These are phyloP conservation scores for Favolaschia claudopus DNA, from an alignment of 768 basidiomycete genomes.

Conservation along the genomic window DNA sequence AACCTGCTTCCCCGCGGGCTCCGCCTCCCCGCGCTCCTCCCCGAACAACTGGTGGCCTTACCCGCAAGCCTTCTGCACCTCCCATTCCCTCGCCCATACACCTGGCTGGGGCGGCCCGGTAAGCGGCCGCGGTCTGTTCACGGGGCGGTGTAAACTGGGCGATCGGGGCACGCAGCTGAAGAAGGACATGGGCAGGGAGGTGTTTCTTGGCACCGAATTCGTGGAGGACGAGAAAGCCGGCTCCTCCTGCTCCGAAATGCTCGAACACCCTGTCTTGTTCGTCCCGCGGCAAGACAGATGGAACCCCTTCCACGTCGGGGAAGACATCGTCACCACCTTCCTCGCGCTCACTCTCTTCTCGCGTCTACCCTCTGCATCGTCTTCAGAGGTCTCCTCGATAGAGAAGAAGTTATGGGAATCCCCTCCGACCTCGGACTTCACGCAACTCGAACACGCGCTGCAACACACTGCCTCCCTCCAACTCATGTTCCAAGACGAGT, in stretches of 20 bases:
- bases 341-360: constrained; percentile 24
- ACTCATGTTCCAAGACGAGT: constrained; percentile 22
- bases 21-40: background rate
- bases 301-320: constrained; percentile 31
- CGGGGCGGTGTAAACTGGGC: background rate
- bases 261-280: constrained; percentile 25
- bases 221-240: background rate
- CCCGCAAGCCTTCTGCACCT: constrained; percentile 22
- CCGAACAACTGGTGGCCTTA: constrained; percentile 29
- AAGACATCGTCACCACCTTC: constrained; percentile 30
- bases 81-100: constrained; percentile 13
- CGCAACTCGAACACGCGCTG: constrained; percentile 2
- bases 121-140: constrained; percentile 2
- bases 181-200: constrained; percentile 16
- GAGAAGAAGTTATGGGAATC: background rate
- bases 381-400: background rate
- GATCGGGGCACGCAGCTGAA: constrained; percentile 5
- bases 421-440: background rate
- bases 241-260: background rate
- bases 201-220: constrained; percentile 22
- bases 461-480: constrained; percentile 6
- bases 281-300: constrained; percentile 26
- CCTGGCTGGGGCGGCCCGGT: constrained; percentile 17
- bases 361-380: background rate
- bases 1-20: constrained; percentile 24